Evolutionary conservation across 169 alveolate species (phyloP), one percentile per base, ranked within the genome.

Genomic region (Eimeria acervulina): DNA sequence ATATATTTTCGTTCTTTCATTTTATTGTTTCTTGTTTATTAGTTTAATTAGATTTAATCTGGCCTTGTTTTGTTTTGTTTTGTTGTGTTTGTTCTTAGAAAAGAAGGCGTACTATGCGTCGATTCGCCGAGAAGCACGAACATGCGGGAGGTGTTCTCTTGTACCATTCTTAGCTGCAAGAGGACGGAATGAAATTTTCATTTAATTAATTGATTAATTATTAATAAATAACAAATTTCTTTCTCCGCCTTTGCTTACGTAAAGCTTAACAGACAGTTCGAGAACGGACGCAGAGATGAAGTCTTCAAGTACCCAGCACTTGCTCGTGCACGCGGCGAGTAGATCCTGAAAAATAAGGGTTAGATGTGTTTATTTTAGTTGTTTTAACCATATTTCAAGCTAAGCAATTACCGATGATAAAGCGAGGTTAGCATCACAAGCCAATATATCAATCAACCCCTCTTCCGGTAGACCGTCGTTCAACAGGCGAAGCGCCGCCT

Each of bases 231-330:
- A 47, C 12, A 8, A 7, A 28, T 66, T 66, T 66, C 7, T 23
- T 28, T 7, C 10, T 63, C 21, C 21, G 31, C 31, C 21, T 47
- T 47, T 47, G 5, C 55, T 47, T 47, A 47, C 55, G 12, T 47
- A 72, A 72, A 72, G 84, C 2, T 36, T 72, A 31, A 72, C 28
- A 31, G 84, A 10, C 26, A 72, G 47, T 40, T 72, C 84, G 21
- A 72, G 7, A 40, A 72, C 84, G 26, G 84, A 72, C 12, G 84
- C 84, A 17, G 84, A 10, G 26, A 36, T 31, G 26, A 72, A 72
- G 26, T 72, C 84, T 0, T 72, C 84, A 40, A 72, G 52, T 40
- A 31, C 51, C 52, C 52, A 72, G 47, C 84, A 72, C 84, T 72
- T 72, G 47, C 31, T 3, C 0, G 84, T 72, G 84, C 84, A 72